Evolutionary conservation across 176 grass and related monocot species (phyloP), one percentile per base, ranked within the genome.

Genomic region (Secale cereale): DNA sequence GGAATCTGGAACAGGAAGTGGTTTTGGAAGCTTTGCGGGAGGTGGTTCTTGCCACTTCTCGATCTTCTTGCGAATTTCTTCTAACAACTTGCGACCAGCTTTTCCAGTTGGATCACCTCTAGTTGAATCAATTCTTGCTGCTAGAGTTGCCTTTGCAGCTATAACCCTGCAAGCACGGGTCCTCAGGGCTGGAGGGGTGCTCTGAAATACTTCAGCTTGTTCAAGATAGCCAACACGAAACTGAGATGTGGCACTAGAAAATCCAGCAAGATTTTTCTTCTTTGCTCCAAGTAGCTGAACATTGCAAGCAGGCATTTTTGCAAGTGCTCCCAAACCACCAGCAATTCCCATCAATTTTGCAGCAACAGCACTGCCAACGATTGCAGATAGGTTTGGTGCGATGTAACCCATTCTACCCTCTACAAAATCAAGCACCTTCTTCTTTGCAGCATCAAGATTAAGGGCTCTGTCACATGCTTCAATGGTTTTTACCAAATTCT

Each of bases 261-360:
- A 93, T 86, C 95, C 92, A 76, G 95, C 91, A 59, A 93, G 91
- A 63, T 89, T 95, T 83, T 98, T 93, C 82, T 25, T 93, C 85
- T 95, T 98, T 80, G 85, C 74, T 27, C 95, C 91, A 59, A 98
- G 86, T 45, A 98, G 59, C 85, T 95, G 95, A 77, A 95, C 91
- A 85, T 98, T 98, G 70, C 95, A 98, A 68, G 95, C 87, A n/a
- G 95, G 93, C 93, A 98, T 95, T 88, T 95, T 98, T 76, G 92
- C 89, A 30, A 95, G 83, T 65, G 89, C 92, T 27, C 79, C 85
- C 77, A 98, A 88, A 82, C 91, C 95, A 71, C 92, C 92, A 85
- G 95, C 91, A 39, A 83, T 91, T 41, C 95, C 95, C 92, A 95
- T 92, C 31, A 95, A 83, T 90, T 94, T 98, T 29, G 92, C 90